These are phyloP conservation scores for Decorospora gaudefroyi DNA, from an alignment of 2,329 filamentous ascomycete genomes.

Conservation along the genomic window DNA sequence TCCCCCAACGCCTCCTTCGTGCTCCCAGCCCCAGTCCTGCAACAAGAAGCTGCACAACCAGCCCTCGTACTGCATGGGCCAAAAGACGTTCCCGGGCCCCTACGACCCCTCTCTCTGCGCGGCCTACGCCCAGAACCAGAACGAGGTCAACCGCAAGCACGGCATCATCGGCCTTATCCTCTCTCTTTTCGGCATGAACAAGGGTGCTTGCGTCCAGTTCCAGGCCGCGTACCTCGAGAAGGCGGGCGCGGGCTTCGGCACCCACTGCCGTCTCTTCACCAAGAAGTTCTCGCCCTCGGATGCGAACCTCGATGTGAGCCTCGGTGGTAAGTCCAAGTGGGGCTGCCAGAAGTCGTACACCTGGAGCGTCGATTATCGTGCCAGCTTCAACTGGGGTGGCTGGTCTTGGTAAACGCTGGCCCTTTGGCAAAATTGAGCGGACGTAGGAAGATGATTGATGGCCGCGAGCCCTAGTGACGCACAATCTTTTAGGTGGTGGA, in stretches of 20 bases:
- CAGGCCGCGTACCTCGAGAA: constrained; percentile 33
- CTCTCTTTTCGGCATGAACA: constrained; percentile 26
- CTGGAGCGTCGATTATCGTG: constrained; percentile 29
- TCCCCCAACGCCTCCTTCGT: constrained; percentile 27
- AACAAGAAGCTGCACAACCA: constrained; percentile 29
- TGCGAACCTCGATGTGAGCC: constrained; percentile 28
- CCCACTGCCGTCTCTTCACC: constrained; percentile 36
- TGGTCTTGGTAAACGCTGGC: too few relatives aligned
- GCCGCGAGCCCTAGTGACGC: too few relatives aligned
- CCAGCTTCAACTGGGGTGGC: constrained; percentile 28
- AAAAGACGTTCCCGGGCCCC: constrained; percentile 34
- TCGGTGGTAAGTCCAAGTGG: constrained; percentile 18
- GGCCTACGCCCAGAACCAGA: constrained; percentile 32
- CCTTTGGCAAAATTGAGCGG: too few relatives aligned
- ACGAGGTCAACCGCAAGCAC: constrained; percentile 25
- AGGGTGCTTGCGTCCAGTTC: constrained; percentile 32
- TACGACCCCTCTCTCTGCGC: constrained; percentile 33
- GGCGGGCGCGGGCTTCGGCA: constrained; percentile 28
- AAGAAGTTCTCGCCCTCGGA: constrained; percentile 25
- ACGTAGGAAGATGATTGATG: too few relatives aligned
- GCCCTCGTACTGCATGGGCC: constrained; percentile 32
- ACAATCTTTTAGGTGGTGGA: too few relatives aligned
- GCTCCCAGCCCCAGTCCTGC: constrained; percentile 31
- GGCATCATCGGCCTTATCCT: constrained; percentile 20
- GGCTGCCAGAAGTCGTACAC: constrained; percentile 34